Conservation (phyloP, 805 yeast genomes). For the Saccharomycopsis olivae region DNA sequence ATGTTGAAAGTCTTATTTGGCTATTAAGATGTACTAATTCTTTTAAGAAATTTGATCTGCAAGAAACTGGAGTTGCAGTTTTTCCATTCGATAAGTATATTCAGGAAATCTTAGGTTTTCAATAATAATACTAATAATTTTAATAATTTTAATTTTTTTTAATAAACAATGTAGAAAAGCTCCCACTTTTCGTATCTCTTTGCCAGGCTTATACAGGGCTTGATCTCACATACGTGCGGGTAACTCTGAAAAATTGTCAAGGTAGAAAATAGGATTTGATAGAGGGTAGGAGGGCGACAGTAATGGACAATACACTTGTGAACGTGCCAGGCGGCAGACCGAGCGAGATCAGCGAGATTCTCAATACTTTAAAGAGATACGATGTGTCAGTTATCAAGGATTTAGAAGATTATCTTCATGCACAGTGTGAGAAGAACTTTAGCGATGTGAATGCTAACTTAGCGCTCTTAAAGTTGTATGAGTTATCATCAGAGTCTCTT, state of each 20-base stretch:
- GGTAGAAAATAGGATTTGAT: too few species aligned
- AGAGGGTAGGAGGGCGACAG: too few species aligned
- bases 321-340: slow-evolving; percentile 30
- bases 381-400: slow-evolving; percentile 32
- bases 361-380: slow-evolving; percentile 34
- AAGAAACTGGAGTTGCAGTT: slow-evolving; percentile 63
- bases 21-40: slow-evolving; percentile 66
- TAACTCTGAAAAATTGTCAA: too few species aligned
- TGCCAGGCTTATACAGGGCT: too few species aligned
- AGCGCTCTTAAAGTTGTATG: slow-evolving; percentile 36
- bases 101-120: slow-evolving; percentile 33
- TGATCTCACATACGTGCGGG: too few species aligned
- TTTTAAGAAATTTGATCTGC: slow-evolving; percentile 67
- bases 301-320: slow-evolving; percentile 26
- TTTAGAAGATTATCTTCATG: slow-evolving; percentile 33
- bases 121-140: slow-evolving; percentile 20
- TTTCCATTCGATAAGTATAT: slow-evolving; percentile 57
- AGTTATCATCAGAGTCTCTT: slow-evolving; percentile 25
- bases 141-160: too few species aligned
- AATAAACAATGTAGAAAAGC: background rate
- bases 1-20: slow-evolving; percentile 73
- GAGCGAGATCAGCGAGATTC: slow-evolving; percentile 28
- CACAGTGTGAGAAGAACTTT: slow-evolving; percentile 29
- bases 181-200: too few species aligned
- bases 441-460: slow-evolving; percentile 34